Base-by-base conservation (phyloP, 2,329 filamentous ascomycete genomes). In the Fusarium pininemorale region DNA sequence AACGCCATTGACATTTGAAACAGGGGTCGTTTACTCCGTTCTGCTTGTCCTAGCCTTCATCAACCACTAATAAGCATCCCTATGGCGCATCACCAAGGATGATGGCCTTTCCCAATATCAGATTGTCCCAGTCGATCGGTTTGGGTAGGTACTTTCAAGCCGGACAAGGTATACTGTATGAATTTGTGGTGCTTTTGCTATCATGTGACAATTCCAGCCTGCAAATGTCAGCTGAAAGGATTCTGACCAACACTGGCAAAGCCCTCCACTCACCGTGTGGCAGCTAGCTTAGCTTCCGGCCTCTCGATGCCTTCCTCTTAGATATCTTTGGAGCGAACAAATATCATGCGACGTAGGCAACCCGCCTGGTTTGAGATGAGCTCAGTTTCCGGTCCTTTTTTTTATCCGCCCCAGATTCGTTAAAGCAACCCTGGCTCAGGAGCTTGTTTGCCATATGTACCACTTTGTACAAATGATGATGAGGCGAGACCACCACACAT, bases 1-100 rank as follows among this genome's bases (percentile, higher is more conserved):
- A 74, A 66, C 55, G 56, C 75, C 65, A 74, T 72, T 72, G 58
- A 47, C 60, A 62, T 68, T 73, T 79, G 77, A 80, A 80, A 79
- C 79, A 79, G 70, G 74, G 74, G 77, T 72, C 30, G 38, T 61
- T 72, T 30, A 28, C 45, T 48, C 45, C 42, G 24, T 71, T 70
- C 70, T 70, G 60, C 62, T 67, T 63, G 67, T 71, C 67, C 69
- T 70, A 65, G 59, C 69, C 47, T 60, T 64, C 64, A 66, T 48
- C 48, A 26, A 53, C 64, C 70, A 53, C 51, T 66, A 48, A 71
- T 71, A 58, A 60, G 37, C 72, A 68, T 74, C 59, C 66, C 65
- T 55, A 54, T 30, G 63, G 66, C 70, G 62, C 47, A 48, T 54
- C 41, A 56, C 39, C 54, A 60, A 62, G 53, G 51, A 55, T 28